Base-by-base conservation (phyloP, 2,329 filamentous ascomycete species). In the Alternaria panax region DNA sequence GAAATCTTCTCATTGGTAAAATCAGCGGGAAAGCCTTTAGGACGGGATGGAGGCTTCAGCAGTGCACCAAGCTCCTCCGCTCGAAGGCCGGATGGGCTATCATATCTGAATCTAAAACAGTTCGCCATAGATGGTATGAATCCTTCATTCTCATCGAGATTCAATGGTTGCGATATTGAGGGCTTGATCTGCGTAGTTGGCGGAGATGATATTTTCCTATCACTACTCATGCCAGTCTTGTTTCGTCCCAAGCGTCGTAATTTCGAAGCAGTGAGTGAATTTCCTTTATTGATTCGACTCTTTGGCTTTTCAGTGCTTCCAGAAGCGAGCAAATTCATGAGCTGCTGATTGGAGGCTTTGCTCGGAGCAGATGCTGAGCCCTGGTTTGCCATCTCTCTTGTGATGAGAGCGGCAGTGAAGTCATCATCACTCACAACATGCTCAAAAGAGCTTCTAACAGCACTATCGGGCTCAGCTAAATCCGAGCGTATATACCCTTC, bases 111-210 rank as follows among this genome's bases (percentile, higher is more conserved):
- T 7, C 42, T 57, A 7, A 51, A 61, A 25, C 36, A 30, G 12
- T 57, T 59, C 1, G 7, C 41, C 5, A 40, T 54, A 7, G 51
- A 59, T 9, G 58, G 58, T 34, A 61, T 56, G 12, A 38, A 45
- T 12, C 42, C 16, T 28, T 28, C 25, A 18, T 16, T 27, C 45
- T 27, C 4, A n/a, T 30, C n/a, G n/a, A 28, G 8, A 12, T n/a
- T 34, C 14, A 48, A n/a, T 25, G 28, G 18, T 11, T 22, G 11
- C 3, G 18, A 9, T 43, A 18, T 7, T 8, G 9, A 12, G 7
- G 18, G 27, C 40, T 36, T 12, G 16, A 24, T 2, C 30, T 30
- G 16, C 16, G 12, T 12, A 3, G 7, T 8, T 16, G 32, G 16
- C 46, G 16, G 25, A 18, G 4, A 20, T 8, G 1, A 20, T 8